These are phyloP conservation scores for Coelastrella sp. DNA, from an alignment of 139 green algal genomes.

Conservation along the genomic window DNA sequence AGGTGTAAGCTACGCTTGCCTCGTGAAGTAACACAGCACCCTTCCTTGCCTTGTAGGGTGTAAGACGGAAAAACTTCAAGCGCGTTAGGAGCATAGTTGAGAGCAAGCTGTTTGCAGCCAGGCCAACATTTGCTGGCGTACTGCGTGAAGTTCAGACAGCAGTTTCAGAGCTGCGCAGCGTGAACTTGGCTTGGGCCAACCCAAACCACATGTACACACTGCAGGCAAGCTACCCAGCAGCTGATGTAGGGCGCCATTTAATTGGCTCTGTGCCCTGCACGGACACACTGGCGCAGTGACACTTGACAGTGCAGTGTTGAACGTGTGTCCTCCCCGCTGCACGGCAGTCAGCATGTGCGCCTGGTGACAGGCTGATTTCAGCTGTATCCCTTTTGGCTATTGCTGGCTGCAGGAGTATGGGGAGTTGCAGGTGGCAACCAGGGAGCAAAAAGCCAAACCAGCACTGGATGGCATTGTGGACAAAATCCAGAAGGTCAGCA, in stretches of 20 bases:
- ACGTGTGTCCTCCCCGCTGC: too few species aligned
- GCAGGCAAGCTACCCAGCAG: neutral
- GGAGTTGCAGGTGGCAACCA: constrained; percentile 68
- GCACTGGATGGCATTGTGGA: constrained; percentile 77
- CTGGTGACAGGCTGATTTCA: too few species aligned
- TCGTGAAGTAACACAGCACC: neutral
- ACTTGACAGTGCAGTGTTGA: too few species aligned
- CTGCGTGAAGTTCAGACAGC: constrained; percentile 69
- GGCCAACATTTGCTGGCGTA: constrained; percentile 74
- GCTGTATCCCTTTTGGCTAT: neutral
- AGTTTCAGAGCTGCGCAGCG: constrained; percentile 59
- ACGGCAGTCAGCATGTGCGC: too few species aligned
- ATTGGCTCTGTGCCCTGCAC: too few species aligned
- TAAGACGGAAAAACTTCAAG: constrained; percentile 76
- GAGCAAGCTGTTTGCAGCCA: constrained; percentile 79
- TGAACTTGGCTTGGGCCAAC: constrained; percentile 62
- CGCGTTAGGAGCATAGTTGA: constrained; percentile 65
- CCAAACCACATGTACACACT: constrained; percentile 71
- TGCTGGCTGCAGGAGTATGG: constrained; percentile 55
- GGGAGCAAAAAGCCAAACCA: constrained; percentile 79
- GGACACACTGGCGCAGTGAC: too few species aligned
- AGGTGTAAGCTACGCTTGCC: neutral
- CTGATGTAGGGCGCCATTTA: too few species aligned
- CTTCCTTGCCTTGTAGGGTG: constrained; percentile 52
- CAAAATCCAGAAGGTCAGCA: constrained; percentile 72